Evolutionary conservation across 2,329 filamentous ascomycete species (phyloP), one percentile per base, ranked within the genome.

Genomic region (Lecanicillium sp.): DNA sequence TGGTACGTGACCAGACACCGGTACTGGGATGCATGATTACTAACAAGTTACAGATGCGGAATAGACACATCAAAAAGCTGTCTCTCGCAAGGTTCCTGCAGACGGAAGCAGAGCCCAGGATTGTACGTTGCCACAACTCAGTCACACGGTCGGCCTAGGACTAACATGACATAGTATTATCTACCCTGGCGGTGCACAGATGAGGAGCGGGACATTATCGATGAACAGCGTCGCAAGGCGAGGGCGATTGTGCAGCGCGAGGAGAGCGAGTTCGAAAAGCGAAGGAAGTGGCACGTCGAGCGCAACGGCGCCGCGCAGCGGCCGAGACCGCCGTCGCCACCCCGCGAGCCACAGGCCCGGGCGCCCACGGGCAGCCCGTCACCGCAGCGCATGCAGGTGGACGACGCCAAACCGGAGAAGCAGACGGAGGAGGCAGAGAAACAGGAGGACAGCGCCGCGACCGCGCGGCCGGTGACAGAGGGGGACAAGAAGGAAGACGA

Each of bases 111-210:
- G 73, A 83, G 57, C 91, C 91, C 3, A 77, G 70, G 54, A 71
- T 96, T 59, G 90, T 95, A 74, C 61, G 86, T 73, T 40, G 37
- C 35, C 24, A 10, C 14, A 15, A 19, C 9, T 21, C 12, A 15
- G 19, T 4, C 10, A 26, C 15, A 17, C 14, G 7, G 11, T 4
- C 30, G 10, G 9, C 15, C 4, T 20, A 26, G 12, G 17, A 24
- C 4, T 33, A 35, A 36, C 26, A 17, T 19, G 10, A 14, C 24
- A 15, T 21, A 95, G 89, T 91, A 86, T 64, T 96, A 93, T 65
- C 83, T 84, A 38, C 91, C 91, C 1, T 94, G 86, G 84, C 82
- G 89, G 57, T 73, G 87, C 48, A 81, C 79, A 26, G 64, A 71
- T 5, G 74, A 79, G 37, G 85, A 96, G 62, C 80, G 90, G 63